Conservation (phyloP, 2,329 filamentous ascomycete species). For the Fusarium ramigenum region DNA sequence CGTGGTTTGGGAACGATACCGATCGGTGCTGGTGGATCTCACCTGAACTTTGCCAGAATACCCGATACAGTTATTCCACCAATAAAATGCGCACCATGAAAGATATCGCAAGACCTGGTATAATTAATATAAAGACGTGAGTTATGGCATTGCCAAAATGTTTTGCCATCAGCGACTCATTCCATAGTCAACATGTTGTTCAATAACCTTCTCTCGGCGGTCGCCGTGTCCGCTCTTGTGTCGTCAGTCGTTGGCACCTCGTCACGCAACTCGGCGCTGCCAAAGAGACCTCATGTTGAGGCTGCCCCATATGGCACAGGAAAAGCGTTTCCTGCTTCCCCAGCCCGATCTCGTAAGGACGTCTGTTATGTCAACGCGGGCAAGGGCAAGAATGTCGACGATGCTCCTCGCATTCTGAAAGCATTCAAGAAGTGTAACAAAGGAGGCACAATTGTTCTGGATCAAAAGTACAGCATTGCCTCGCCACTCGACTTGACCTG, state of each 20-base stretch:
- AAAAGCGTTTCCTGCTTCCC: slow-evolving; percentile 25
- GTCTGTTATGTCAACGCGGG: slow-evolving; percentile 36
- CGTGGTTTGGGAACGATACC: neutral
- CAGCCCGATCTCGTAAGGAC: slow-evolving; percentile 11
- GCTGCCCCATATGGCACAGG: slow-evolving; percentile 33
- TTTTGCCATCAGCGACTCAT: neutral
- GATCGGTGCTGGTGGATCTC: neutral
- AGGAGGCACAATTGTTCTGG: slow-evolving; percentile 70
- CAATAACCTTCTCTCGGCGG: slow-evolving; percentile 14
- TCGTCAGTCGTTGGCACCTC: slow-evolving; percentile 9
- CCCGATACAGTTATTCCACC: neutral
- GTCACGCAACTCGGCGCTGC: slow-evolving; percentile 1
- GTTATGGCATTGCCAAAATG: neutral
- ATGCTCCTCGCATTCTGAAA: slow-evolving; percentile 32
- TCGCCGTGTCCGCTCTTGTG: slow-evolving; percentile 22
- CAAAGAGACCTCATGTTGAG: slow-evolving; percentile 29
- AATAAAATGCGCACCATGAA: neutral
- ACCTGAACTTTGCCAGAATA: neutral
- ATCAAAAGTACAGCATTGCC: slow-evolving; percentile 67
- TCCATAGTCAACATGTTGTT: neutral
- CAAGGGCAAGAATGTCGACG: slow-evolving; percentile 13
- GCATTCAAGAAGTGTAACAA: slow-evolving; percentile 61
- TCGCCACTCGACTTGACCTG: slow-evolving; percentile 73
- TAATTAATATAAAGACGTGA: neutral
- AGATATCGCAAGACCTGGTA: neutral